Percentiles rank a stretch among this genome's conserved stretches.
phyloP scores from a whole-genome alignment of 345 rosid species.

The Trapa bicornis region DNA sequence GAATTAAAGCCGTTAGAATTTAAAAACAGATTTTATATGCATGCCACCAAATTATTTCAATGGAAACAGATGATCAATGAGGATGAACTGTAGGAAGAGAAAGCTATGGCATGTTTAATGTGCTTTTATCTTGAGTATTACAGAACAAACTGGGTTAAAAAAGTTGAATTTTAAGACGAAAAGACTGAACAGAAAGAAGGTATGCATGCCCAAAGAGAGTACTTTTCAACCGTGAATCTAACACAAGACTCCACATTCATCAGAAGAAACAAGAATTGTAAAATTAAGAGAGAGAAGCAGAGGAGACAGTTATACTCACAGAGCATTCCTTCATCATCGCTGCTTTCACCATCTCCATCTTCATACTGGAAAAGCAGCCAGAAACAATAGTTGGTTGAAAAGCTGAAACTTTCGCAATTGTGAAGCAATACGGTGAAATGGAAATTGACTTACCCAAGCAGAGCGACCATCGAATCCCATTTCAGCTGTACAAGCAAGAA shows the following conservation, averaged over 20 bases:
- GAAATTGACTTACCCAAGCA: constrained; percentile 29
- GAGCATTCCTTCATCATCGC: constrained; percentile 87
- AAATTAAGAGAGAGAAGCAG: not conserved
- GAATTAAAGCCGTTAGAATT: not conserved
- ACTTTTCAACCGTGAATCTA: not conserved
- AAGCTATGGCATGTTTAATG: not conserved
- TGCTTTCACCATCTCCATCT: constrained; percentile 50
- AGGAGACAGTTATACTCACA: constrained; percentile 43
- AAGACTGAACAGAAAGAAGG: too few species aligned
- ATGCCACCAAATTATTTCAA: not conserved
- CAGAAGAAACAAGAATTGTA: not conserved
- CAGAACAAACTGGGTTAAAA: too few species aligned
- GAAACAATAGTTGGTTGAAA: not conserved
- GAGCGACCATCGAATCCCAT: constrained; percentile 42
- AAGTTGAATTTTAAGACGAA: too few species aligned
- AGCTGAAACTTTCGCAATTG: not conserved
- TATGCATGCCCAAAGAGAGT: not conserved
- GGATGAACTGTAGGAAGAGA: not conserved
- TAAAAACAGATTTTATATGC: not conserved
- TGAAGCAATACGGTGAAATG: not conserved
- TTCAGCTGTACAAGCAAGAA: constrained; percentile 1
- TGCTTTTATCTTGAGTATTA: too few species aligned
- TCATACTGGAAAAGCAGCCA: constrained; percentile 27
- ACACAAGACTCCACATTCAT: not conserved
- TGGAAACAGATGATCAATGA: not conserved